These are phyloP conservation scores for Candida lessepsii DNA, from an alignment of 805 yeast species.

Conservation along the genomic window DNA sequence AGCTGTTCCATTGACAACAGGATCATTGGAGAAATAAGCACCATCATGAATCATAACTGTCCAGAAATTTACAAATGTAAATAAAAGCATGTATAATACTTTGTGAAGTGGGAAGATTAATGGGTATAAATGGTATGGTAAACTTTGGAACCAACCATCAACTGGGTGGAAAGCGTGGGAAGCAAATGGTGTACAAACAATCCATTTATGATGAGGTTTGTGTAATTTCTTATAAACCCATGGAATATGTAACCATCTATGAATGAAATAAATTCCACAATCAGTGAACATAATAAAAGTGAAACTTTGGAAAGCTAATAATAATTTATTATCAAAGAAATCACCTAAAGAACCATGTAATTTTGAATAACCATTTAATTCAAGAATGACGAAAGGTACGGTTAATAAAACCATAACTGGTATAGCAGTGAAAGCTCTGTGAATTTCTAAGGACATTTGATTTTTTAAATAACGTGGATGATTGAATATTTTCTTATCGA, in stretches of 20 bases:
- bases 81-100: slow-evolving; percentile 73
- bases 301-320: slow-evolving; percentile 67
- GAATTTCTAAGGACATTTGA: slow-evolving; percentile 83
- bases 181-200: slow-evolving; percentile 97
- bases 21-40: slow-evolving; percentile 89
- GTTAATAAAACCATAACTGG: slow-evolving; percentile 88
- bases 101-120: slow-evolving; percentile 91
- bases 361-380: slow-evolving; percentile 78
- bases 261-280: slow-evolving; percentile 86
- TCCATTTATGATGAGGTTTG: slow-evolving; percentile 99
- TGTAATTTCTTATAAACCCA: slow-evolving; percentile 79
- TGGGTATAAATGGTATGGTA: slow-evolving; percentile 93
- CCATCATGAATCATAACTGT: slow-evolving; percentile 99
- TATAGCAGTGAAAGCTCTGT: slow-evolving; percentile 74
- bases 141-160: slow-evolving; percentile 89
- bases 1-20: slow-evolving; percentile 95
- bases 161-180: slow-evolving; percentile 98
- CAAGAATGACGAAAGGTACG: slow-evolving; percentile 85
- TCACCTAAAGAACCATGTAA: slow-evolving; percentile 67
- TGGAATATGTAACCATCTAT: slow-evolving; percentile 94
- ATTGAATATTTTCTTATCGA: slow-evolving; percentile 86
- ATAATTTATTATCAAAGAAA: slow-evolving; percentile 65
- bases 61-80: slow-evolving; percentile 95
- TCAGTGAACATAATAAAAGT: slow-evolving; percentile 89
- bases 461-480: slow-evolving; percentile 95